Evolutionary conservation across 1,139 yeast species (phyloP).

Genomic region (Zygosaccharomyces pseudobailii): DNA sequence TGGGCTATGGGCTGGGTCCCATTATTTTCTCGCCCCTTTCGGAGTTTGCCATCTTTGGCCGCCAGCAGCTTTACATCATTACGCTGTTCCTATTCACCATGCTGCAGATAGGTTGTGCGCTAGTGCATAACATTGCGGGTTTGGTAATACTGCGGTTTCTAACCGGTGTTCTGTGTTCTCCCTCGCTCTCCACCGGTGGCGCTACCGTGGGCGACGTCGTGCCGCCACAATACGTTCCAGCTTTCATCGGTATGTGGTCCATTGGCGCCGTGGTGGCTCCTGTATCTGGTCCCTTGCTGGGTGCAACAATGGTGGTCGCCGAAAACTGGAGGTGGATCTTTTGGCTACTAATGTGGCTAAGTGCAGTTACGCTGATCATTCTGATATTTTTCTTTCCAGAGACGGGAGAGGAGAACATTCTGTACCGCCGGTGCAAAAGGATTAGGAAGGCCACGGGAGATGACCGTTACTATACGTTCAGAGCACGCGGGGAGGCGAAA

Average conservation of each 20-base stretch:
- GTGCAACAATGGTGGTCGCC: constrained; percentile 43
- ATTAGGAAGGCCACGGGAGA: constrained; percentile 45
- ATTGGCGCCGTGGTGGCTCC: constrained; percentile 56
- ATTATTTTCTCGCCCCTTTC: constrained; percentile 50
- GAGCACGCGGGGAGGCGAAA: constrained; percentile 34
- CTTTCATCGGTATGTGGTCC: constrained; percentile 48
- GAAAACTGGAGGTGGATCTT: constrained; percentile 44
- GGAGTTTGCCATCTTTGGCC: constrained; percentile 47
- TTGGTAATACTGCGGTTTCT: constrained; percentile 48
- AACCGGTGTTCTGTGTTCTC: constrained; percentile 49
- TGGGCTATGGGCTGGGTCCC: constrained; percentile 56
- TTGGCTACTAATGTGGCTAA: constrained; percentile 40
- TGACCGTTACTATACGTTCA: constrained; percentile 34
- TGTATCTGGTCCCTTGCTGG: constrained; percentile 57
- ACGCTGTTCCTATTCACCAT: constrained; percentile 52
- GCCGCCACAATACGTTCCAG: constrained; percentile 39
- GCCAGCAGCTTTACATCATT: constrained; percentile 47
- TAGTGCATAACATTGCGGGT: constrained; percentile 48
- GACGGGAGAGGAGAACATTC: constrained; percentile 43
- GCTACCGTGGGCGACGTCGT: constrained; percentile 52
- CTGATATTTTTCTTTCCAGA: constrained; percentile 45
- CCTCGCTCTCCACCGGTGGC: constrained; percentile 54
- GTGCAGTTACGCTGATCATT: constrained; percentile 37
- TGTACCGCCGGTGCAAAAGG: constrained; percentile 43
- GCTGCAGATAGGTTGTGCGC: constrained; percentile 56